Evolutionary conservation across 1,284 basidiomycete genomes (phyloP).

Genomic region (Ustilago tritici): DNA sequence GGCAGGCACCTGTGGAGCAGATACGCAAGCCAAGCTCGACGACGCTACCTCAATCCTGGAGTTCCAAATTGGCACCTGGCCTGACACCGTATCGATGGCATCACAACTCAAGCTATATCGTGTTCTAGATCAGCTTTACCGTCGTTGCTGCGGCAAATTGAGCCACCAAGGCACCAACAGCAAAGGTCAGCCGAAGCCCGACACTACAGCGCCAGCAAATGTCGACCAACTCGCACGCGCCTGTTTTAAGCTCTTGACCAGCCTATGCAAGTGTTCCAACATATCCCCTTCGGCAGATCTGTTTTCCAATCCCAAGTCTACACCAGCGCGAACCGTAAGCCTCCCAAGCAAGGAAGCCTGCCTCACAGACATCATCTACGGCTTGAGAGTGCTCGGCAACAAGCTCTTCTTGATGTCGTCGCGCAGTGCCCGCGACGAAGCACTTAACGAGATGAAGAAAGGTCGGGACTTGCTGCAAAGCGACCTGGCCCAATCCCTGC

Average conservation of each 20-base stretch:
- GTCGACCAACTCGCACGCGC: constrained; percentile 34
- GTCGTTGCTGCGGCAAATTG: constrained; percentile 41
- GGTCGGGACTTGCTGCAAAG: constrained; percentile 22
- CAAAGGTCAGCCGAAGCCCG: constrained; percentile 36
- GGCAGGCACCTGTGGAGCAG: constrained; percentile 18
- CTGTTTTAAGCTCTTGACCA: constrained; percentile 32
- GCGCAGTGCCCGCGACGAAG: constrained; percentile 21
- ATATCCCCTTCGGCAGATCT: background rate
- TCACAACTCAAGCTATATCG: constrained; percentile 49
- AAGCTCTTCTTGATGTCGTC: constrained; percentile 36
- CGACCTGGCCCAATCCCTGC: constrained; percentile 9
- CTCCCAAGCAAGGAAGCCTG: constrained; percentile 32
- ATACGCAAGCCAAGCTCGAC: constrained; percentile 32
- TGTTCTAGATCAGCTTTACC: constrained; percentile 46
- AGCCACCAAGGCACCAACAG: constrained; percentile 38
- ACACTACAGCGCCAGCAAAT: constrained; percentile 15
- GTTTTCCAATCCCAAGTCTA: background rate
- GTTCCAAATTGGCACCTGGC: constrained; percentile 26
- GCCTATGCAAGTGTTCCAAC: constrained; percentile 14
- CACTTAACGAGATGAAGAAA: constrained; percentile 23
- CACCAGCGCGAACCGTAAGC: constrained; percentile 10
- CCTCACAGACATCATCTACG: constrained; percentile 41
- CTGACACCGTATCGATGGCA: constrained; percentile 16
- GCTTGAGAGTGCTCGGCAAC: constrained; percentile 40
- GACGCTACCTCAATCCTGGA: constrained; percentile 17